These are phyloP conservation scores for Microthlaspi erraticum DNA, from an alignment of 345 rosid genomes.

Conservation along the genomic window DNA sequence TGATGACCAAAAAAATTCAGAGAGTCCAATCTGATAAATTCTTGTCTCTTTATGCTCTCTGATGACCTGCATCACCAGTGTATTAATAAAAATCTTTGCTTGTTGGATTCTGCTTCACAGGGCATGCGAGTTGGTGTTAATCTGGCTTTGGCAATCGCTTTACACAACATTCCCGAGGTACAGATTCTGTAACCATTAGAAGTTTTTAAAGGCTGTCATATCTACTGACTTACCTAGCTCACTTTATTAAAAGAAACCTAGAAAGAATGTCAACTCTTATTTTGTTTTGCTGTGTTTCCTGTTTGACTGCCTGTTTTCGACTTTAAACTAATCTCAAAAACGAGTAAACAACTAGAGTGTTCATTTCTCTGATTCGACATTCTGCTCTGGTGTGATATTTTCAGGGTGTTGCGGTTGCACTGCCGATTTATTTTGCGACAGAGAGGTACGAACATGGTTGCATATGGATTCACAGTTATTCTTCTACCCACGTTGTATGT, in stretches of 20 bases:
- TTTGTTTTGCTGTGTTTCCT: conserved; percentile 4
- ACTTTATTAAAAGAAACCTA: neutral
- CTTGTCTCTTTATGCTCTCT: conserved; percentile 5
- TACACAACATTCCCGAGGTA: conserved; percentile 99
- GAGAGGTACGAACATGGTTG: conserved; percentile 67
- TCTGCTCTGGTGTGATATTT: conserved; percentile 26
- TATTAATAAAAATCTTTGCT: conserved; percentile 24
- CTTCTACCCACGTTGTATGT: conserved; percentile 5
- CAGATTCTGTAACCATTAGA: conserved; percentile 30
- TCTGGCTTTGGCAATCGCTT: conserved; percentile 94
- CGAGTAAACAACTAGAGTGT: conserved; percentile 4
- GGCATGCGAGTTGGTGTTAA: conserved; percentile 95
- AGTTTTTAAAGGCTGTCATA: conserved; percentile 13
- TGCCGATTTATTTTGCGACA: conserved; percentile 95
- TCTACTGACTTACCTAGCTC: conserved; percentile 15
- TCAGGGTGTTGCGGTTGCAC: conserved; percentile 98
- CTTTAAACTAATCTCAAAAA: conserved; percentile 3
- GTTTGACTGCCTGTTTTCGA: conserved; percentile 11
- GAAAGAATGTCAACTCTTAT: neutral
- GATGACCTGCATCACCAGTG: conserved; percentile 7
- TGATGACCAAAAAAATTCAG: neutral
- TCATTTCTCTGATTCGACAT: conserved; percentile 25
- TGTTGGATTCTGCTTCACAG: conserved; percentile 50
- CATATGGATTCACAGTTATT: conserved; percentile 9
- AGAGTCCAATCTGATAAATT: neutral